Conservation (phyloP, 176 grass and related monocot genomes). For the Eleusine coracana region DNA sequence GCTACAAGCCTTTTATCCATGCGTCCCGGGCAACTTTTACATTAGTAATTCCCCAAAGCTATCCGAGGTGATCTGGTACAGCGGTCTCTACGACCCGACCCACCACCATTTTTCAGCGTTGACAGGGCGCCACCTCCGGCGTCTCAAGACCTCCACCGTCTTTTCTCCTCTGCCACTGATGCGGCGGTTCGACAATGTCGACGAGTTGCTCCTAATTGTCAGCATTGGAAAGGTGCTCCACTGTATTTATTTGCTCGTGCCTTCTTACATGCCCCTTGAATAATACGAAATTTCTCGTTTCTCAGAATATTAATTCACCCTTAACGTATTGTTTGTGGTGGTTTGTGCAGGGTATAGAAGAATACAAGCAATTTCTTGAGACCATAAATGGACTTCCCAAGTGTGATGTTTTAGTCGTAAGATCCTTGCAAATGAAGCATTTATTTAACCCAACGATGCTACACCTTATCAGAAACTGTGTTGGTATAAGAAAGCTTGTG, state of each 20-base stretch:
- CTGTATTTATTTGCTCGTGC: no score
- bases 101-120: not conserved
- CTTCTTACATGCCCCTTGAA: no score
- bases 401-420: no score
- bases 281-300: no score
- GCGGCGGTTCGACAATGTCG: not conserved
- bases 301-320: no score
- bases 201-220: not conserved
- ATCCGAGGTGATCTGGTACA: not conserved
- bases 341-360: not conserved
- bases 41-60: not conserved
- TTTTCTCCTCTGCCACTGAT: not conserved
- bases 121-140: not conserved
- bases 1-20: no score
- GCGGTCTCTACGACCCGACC: not conserved
- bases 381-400: not conserved
- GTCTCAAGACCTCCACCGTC: not conserved
- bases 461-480: no score
- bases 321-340: no score
- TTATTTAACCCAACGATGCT: no score
- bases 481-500: no score
- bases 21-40: no score
- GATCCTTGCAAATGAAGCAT: no score
- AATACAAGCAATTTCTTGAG: not conserved
- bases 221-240: not conserved